A percentile compares a stretch with the other conserved stretches of the same genome.
phyloP scores from a whole-genome alignment of 2,329 filamentous ascomycete genomes.

The Cladophialophora yegresii region DNA sequence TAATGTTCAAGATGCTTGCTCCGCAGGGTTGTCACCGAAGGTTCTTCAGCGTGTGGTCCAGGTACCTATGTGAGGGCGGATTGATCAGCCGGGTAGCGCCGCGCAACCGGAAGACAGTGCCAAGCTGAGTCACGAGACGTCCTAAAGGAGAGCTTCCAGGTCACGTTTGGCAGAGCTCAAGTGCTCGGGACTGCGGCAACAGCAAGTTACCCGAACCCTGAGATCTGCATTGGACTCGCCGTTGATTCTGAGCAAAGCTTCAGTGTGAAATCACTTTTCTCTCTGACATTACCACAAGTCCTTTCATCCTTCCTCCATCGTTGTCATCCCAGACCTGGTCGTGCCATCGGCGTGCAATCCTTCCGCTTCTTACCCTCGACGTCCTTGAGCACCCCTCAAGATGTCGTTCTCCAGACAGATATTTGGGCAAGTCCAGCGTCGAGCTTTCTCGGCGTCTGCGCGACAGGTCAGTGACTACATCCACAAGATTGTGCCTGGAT shows the following conservation, averaged over 20 bases:
- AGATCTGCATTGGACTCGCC: neutral
- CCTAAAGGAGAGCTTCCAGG: slow-evolving; percentile 1
- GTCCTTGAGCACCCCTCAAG: slow-evolving; percentile 3
- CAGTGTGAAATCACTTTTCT: slow-evolving; percentile 13
- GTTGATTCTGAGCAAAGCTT: slow-evolving; percentile 1
- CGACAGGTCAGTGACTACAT: slow-evolving; percentile 63
- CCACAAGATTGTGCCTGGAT: slow-evolving; percentile 14
- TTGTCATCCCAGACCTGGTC: neutral
- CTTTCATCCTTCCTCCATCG: slow-evolving; percentile 7
- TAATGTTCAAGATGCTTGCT: neutral
- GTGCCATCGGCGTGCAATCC: neutral
- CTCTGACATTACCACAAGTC: slow-evolving; percentile 6
- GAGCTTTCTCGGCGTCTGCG: slow-evolving; percentile 78
- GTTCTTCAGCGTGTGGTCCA: no score
- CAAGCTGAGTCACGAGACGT: slow-evolving; percentile 14
- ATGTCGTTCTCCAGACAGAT: slow-evolving; percentile 37
- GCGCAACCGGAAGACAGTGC: slow-evolving; percentile 11
- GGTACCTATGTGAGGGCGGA: neutral
- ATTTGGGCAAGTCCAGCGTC: slow-evolving; percentile 64
- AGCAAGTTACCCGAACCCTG: neutral
- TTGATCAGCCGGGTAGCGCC: slow-evolving; percentile 2
- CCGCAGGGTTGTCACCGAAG: neutral
- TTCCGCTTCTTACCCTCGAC: slow-evolving; percentile 1
- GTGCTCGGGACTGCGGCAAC: slow-evolving; percentile 19
- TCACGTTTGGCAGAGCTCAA: neutral